phyloP scores from a whole-genome alignment of 2,329 filamentous ascomycete species.

The Aspergillaceae sp. region DNA sequence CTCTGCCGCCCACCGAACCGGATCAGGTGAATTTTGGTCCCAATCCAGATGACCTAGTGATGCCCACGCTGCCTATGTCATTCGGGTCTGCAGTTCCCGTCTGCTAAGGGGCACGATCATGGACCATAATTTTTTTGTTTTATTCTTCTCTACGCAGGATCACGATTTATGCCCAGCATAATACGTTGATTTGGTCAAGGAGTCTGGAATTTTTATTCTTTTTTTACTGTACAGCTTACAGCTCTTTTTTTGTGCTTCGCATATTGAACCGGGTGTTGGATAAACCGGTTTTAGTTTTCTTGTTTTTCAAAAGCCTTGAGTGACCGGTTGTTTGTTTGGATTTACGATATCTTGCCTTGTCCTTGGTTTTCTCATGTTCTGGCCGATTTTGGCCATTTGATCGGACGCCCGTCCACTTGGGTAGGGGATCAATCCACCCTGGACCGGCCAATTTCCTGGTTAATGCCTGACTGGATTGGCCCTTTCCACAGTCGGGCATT shows the following conservation, averaged over 20 bases:
- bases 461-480: background rate
- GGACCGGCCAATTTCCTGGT: background rate
- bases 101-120: background rate
- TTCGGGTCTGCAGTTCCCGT: slow-evolving; percentile 4
- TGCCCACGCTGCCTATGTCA: slow-evolving; percentile 5
- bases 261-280: background rate
- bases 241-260: slow-evolving; percentile 2
- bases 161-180: slow-evolving; percentile 3
- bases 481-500: background rate
- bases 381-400: background rate
- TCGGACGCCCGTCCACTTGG: too few relatives aligned
- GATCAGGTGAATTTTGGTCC: too few relatives aligned
- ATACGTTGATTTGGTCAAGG: slow-evolving; percentile 9
- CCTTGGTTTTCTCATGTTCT: too few relatives aligned
- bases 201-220: slow-evolving; percentile 1
- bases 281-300: background rate
- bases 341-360: too few relatives aligned
- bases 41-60: slow-evolving; percentile 11
- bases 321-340: too few relatives aligned
- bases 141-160: slow-evolving; percentile 2
- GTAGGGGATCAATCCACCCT: background rate
- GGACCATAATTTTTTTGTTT: slow-evolving; percentile 3
- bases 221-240: background rate
- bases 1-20: too few relatives aligned
- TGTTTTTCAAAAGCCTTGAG: too few relatives aligned